Conservation (phyloP, 2,329 filamentous ascomycete species). For the Macroventuria anomochaeta region DNA sequence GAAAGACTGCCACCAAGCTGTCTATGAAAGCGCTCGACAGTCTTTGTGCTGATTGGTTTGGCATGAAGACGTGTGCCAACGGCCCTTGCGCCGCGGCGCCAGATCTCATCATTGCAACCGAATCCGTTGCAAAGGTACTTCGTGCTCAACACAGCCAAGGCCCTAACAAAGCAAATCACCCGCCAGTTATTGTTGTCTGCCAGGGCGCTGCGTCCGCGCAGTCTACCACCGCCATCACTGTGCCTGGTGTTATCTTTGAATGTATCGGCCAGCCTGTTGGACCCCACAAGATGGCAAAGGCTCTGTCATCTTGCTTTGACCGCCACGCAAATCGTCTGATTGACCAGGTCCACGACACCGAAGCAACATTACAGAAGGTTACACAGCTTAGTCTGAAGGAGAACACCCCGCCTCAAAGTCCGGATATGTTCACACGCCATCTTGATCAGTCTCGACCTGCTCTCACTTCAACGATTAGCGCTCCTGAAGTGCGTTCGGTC, state of each 20-base stretch:
- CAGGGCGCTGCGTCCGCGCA: slow-evolving; percentile 45
- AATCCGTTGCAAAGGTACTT: slow-evolving; percentile 38
- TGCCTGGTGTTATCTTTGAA: slow-evolving; percentile 44
- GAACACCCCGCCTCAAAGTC: slow-evolving; percentile 25
- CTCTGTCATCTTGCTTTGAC: slow-evolving; percentile 43
- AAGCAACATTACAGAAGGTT: slow-evolving; percentile 25
- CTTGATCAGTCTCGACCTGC: slow-evolving; percentile 31
- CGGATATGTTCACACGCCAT: slow-evolving; percentile 8
- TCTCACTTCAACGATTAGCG: slow-evolving; percentile 39
- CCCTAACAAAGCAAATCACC: slow-evolving; percentile 23
- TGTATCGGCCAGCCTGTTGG: slow-evolving; percentile 47
- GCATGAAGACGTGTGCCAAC: slow-evolving; percentile 35
- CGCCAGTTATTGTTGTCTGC: slow-evolving; percentile 45
- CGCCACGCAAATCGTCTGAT: slow-evolving; percentile 34
- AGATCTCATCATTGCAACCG: slow-evolving; percentile 43
- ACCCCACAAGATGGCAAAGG: slow-evolving; percentile 49
- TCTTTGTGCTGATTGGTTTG: slow-evolving; percentile 47
- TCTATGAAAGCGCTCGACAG: slow-evolving; percentile 41
- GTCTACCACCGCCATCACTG: slow-evolving; percentile 44
- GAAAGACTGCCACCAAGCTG: slow-evolving; percentile 41
- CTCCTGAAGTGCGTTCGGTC: slow-evolving; percentile 39
- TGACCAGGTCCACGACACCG: slow-evolving; percentile 16
- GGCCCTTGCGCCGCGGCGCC: slow-evolving; percentile 21
- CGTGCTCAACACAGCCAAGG: slow-evolving; percentile 35
- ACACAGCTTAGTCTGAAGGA: slow-evolving; percentile 39